These are phyloP conservation scores for Gyrodon lividus DNA, from an alignment of 768 basidiomycete species.

Conservation along the genomic window DNA sequence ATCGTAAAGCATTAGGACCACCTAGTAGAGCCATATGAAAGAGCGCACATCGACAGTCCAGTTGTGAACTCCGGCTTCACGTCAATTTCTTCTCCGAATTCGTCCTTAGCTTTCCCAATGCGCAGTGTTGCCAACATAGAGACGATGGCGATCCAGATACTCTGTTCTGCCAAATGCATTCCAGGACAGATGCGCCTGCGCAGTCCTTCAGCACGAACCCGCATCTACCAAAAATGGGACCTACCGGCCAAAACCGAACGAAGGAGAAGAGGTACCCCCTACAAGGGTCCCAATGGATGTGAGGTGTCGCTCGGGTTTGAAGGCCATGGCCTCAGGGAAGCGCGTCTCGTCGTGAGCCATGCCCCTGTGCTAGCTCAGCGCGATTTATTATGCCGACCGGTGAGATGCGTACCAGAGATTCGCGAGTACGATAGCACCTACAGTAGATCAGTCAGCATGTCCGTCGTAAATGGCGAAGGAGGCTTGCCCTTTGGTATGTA, in stretches of 20 bases:
- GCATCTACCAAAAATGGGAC: neutral
- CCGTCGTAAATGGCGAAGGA: neutral
- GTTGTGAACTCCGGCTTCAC: slow-evolving; percentile 23
- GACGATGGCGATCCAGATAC: slow-evolving; percentile 32
- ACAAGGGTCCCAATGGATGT: slow-evolving; percentile 13
- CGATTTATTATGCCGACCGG: neutral
- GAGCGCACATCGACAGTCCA: slow-evolving; percentile 19
- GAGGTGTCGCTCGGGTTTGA: slow-evolving; percentile 58
- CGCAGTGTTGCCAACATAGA: slow-evolving; percentile 30
- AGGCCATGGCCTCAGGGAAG: slow-evolving; percentile 52
- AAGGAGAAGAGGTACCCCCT: neutral
- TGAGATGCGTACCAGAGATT: slow-evolving; percentile 23
- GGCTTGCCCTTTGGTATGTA: slow-evolving; percentile 30
- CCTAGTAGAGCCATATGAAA: neutral
- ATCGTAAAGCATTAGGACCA: slow-evolving; percentile 1
- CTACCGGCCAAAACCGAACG: slow-evolving; percentile 30
- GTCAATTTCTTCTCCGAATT: slow-evolving; percentile 31
- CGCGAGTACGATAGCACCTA: slow-evolving; percentile 22
- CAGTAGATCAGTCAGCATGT: neutral
- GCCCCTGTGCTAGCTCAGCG: slow-evolving; percentile 31
- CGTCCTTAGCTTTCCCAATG: slow-evolving; percentile 26
- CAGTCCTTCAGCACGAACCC: neutral
- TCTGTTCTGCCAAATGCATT: slow-evolving; percentile 31
- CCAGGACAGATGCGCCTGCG: slow-evolving; percentile 35
- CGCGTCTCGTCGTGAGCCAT: slow-evolving; percentile 48